Evolutionary conservation across 352 stramenopile genomes (phyloP), one percentile per base, ranked within the genome.

Genomic region (Phytophthora hibernalis): DNA sequence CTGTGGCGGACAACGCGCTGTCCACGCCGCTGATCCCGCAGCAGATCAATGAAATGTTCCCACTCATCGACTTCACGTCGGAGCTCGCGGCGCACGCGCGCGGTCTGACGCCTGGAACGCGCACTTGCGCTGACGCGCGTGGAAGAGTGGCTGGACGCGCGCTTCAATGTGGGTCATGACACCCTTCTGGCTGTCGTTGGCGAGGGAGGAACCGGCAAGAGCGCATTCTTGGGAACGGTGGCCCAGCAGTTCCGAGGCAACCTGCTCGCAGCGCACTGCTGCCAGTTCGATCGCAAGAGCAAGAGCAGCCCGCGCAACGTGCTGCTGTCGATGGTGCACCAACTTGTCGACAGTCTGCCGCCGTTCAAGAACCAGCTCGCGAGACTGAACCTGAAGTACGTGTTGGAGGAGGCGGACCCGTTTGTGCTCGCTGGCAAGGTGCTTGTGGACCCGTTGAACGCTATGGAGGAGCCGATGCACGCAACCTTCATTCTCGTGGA

Each of bases 1-100:
- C 86, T 0, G 82, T 95, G 2, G 84, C 82, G 1, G 86, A 95
- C 60, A 77, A 79, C 24, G 82, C 77, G 42, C 69, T 95, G 30
- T 93, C 84, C 16, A 88, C 72, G 21, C 86, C 86, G 9, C 59
- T 95, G 26, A 56, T 64, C n/a, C 59, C 83, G 42, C 74, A 89
- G 53, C 81, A 93, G 57, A 90, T 95, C 56, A 83, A 92, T 65
- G 81, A 93, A n/a, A 76, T 93, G 66, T 95, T 95, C 70, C 86
- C 86, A 26, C 68, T 91, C 11, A 73, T 95, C n/a, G 86, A 93
- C 70, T 85, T 65, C 33, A 78, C 76, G 8, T 69, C 68, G 1
- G 84, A 92, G 18, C 66, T 91, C 5, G 60, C 79, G 11, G 54
- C 68, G 6, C 70, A 87, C 48, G 67, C 86, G 2, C 71, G 72